A percentile compares a stretch with the other conserved stretches of the same genome.
These are phyloP conservation scores for Penicillium diatomitis DNA, from an alignment of 495 filamentous ascomycete genomes.

Conservation along the genomic window DNA sequence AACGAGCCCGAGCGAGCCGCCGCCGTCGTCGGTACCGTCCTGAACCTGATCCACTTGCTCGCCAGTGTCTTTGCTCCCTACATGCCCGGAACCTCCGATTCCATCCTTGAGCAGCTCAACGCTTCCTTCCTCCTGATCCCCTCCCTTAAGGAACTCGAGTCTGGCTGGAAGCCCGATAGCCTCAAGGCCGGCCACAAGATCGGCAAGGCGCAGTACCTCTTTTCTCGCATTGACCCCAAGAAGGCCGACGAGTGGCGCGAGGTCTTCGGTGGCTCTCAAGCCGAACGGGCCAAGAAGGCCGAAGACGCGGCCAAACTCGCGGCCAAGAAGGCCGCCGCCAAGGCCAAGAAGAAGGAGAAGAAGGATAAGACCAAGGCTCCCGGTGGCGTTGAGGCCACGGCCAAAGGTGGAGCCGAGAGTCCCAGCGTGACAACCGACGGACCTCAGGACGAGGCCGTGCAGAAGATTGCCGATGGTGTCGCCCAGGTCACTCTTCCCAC, in stretches of 20 bases:
- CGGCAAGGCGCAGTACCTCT: conserved; percentile 73
- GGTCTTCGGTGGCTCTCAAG: conserved; percentile 68
- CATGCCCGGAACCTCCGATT: conserved; percentile 68
- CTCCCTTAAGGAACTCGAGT: conserved; percentile 29
- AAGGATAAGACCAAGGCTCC: conserved; percentile 38
- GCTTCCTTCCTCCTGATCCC: conserved; percentile 58
- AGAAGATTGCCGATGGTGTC: conserved; percentile 33
- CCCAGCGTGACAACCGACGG: conserved; percentile 14
- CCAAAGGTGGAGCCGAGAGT: conserved; percentile 27
- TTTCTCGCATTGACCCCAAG: conserved; percentile 72
- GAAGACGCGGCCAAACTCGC: conserved; percentile 53
- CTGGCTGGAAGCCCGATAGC: conserved; percentile 48
- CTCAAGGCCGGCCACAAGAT: conserved; percentile 70
- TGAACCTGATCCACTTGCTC: conserved; percentile 76
- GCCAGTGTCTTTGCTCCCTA: conserved; percentile 70
- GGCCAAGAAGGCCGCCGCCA: conserved; percentile 45
- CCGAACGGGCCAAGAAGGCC: conserved; percentile 51
- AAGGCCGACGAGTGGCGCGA: conserved; percentile 78
- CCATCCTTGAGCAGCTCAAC: conserved; percentile 68
- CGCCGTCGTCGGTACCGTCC: conserved; percentile 69
- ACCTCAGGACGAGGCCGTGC: conserved; percentile 23
- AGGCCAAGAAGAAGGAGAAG: conserved; percentile 50
- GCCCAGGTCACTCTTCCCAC: conserved; percentile 33
- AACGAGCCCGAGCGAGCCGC: conserved; percentile 63
- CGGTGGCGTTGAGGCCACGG: conserved; percentile 23